Conservation (phyloP, 495 filamentous ascomycete species). For the Hypoxylon trugodes region DNA sequence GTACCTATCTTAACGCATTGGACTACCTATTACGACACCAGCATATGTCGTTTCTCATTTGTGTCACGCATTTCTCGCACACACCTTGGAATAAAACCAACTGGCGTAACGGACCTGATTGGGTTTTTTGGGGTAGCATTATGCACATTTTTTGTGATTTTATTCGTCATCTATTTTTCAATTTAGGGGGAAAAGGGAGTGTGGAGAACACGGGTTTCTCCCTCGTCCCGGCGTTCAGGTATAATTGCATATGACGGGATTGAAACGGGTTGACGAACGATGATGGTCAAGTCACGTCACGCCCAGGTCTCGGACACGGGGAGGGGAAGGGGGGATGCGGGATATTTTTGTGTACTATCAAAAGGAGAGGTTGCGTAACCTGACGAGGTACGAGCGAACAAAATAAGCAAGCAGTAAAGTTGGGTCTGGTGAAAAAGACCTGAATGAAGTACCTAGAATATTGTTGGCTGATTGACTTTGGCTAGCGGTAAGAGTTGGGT, state of each 20-base stretch:
- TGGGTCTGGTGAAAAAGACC: no score
- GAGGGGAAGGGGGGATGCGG: slow-evolving; percentile 2
- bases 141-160: slow-evolving; percentile 31
- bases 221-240: slow-evolving; percentile 43
- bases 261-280: slow-evolving; percentile 38
- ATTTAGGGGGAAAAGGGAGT: slow-evolving; percentile 7
- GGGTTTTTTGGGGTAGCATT: slow-evolving; percentile 40
- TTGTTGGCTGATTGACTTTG: background rate
- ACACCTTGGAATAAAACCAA: slow-evolving; percentile 32
- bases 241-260: slow-evolving; percentile 39
- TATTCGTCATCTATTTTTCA: background rate
- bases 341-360: slow-evolving; percentile 26
- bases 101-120: slow-evolving; percentile 36
- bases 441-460: slow-evolving; percentile 4
- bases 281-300: slow-evolving; percentile 21
- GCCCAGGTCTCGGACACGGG: slow-evolving; percentile 5
- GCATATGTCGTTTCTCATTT: slow-evolving; percentile 37
- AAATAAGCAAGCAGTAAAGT: no score
- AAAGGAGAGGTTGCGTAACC: slow-evolving; percentile 17
- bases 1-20: slow-evolving; percentile 38
- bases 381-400: slow-evolving; percentile 4
- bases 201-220: slow-evolving; percentile 32
- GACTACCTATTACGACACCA: slow-evolving; percentile 9
- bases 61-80: slow-evolving; percentile 24
- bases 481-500: slow-evolving; percentile 1